phyloP scores from a whole-genome alignment of 805 yeast genomes.

The Saccharomycopsis fodiens region DNA sequence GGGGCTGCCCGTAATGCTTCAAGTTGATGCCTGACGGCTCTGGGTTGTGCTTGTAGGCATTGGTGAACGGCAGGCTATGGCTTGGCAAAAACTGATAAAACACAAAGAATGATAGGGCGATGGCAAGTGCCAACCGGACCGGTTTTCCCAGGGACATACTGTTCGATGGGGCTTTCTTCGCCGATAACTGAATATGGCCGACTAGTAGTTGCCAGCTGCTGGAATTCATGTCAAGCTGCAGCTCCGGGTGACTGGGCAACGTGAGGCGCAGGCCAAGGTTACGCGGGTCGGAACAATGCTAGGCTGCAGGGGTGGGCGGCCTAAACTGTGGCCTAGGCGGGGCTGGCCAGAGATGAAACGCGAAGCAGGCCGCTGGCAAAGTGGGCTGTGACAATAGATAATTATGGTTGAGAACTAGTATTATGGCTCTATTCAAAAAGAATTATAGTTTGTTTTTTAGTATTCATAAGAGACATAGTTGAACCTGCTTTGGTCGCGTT shows the following conservation, averaged over 20 bases:
- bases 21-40: slow-evolving; percentile 1
- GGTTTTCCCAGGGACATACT: not conserved
- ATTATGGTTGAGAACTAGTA: too few relatives aligned
- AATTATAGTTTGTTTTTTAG: too few relatives aligned
- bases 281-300: not conserved
- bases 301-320: not conserved
- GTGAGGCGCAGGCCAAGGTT: slow-evolving; percentile 1
- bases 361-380: too few relatives aligned
- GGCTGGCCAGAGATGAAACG: too few relatives aligned
- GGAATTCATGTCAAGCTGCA: not conserved
- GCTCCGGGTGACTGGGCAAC: not conserved
- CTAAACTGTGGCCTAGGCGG: not conserved
- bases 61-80: not conserved
- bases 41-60: slow-evolving; percentile 10
- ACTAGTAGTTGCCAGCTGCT: not conserved
- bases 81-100: not conserved
- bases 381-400: too few relatives aligned
- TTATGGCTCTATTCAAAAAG: too few relatives aligned
- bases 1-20: slow-evolving; percentile 8
- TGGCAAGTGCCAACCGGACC: slow-evolving; percentile 1
- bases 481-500: too few relatives aligned
- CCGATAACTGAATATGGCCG: not conserved
- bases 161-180: not conserved
- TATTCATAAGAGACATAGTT: too few relatives aligned
- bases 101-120: slow-evolving; percentile 1